Base-by-base conservation (phyloP, 1,284 basidiomycete genomes). In the Fistulinella staudtii region DNA sequence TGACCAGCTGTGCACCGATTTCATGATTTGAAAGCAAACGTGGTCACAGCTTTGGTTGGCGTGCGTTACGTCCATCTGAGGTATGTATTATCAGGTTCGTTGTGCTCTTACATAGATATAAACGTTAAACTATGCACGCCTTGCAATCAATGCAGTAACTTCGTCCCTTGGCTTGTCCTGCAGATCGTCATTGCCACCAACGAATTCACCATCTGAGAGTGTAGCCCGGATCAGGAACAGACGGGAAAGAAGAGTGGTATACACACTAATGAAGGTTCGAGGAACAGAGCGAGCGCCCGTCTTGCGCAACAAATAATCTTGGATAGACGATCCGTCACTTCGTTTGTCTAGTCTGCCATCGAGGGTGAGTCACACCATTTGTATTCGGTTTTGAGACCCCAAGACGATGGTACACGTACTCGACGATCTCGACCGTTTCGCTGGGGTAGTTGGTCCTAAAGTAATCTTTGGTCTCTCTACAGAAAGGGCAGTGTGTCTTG, bases 401-500 rank as follows among this genome's bases (percentile, higher is more conserved):
- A 31, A 18, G 17, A 27, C 17, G 17, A 15, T 47, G 1, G 14
- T 13, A 3, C 27, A 69, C 80, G 43, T 51, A 87, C 85, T 88
- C 84, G 49, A 75, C 57, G 43, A 87, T 68, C 49, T 71, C 64
- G 43, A 77, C 64, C 30, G 69, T 51, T n/a, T 72, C 71, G 9
- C 73, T 59, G 1, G 76, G 70, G 55, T 76, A 84, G 18, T 76
- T 58, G 5, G 52, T 49, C 2, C 56, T 54, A 51, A 89, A 73
- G n/a, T 85, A 65, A 0, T 49, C 43, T 64, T 88, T 88, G 27
- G 82, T 76, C 8, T 62, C 63, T 47, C 50, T 67, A 71, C 82
- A 85, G 65, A 74, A 84, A 8, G 79, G 77, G 63, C 77, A 89
- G 37, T 62, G 77, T 9, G 71, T 68, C 70, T 89, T 88, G 45